A percentile compares a stretch with the other conserved stretches of the same genome.
Evolutionary conservation across 2,329 filamentous ascomycete genomes (phyloP).

Genomic region (Berkeleyomyces rouxiae): DNA sequence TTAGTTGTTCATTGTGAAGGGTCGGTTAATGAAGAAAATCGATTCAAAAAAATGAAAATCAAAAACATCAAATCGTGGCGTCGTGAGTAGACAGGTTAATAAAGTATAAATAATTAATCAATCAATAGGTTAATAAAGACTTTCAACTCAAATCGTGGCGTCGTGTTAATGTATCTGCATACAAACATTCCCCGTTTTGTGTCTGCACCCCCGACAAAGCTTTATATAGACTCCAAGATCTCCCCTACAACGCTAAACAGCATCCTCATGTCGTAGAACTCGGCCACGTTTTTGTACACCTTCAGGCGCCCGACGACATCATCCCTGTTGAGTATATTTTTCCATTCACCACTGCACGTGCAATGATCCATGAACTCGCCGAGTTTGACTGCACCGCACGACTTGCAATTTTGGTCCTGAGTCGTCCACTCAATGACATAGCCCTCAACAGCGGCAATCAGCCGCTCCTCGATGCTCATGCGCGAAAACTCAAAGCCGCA

Average conservation of each 20-base stretch:
- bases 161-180: no score
- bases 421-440: slow-evolving; percentile 65
- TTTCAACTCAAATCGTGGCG: no score
- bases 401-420: slow-evolving; percentile 71
- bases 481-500: slow-evolving; percentile 63
- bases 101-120: no score
- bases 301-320: slow-evolving; percentile 48
- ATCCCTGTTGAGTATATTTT: slow-evolving; percentile 47
- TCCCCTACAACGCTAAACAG: slow-evolving; percentile 56
- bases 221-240: slow-evolving; percentile 32
- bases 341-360: slow-evolving; percentile 78
- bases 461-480: slow-evolving; percentile 66
- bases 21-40: no score
- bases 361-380: slow-evolving; percentile 98
- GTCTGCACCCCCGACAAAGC: no score
- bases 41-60: no score
- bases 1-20: no score
- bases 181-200: no score
- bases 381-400: slow-evolving; percentile 54
- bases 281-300: slow-evolving; percentile 59
- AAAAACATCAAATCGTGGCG: no score
- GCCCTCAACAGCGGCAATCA: slow-evolving; percentile 62
- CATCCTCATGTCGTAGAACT: slow-evolving; percentile 69
- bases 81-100: no score
- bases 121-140: no score